These are phyloP conservation scores for Cutaneotrichosporon curvatum DNA, from an alignment of 1,284 basidiomycete genomes.

Conservation along the genomic window DNA sequence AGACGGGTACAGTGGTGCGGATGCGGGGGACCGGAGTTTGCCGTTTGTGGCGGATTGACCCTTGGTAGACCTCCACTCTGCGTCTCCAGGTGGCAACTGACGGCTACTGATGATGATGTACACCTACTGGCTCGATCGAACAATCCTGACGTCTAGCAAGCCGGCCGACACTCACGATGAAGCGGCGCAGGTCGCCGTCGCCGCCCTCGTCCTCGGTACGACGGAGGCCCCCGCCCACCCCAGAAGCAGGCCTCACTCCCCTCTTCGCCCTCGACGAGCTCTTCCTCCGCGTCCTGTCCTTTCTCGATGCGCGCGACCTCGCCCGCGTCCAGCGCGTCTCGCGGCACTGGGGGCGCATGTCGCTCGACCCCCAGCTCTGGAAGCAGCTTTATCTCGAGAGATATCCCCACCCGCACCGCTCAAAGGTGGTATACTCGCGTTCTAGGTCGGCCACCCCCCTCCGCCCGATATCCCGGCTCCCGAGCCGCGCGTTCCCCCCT, in stretches of 20 bases:
- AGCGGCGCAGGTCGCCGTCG: neutral
- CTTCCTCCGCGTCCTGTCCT: constrained; percentile 42
- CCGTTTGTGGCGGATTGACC: too few relatives aligned
- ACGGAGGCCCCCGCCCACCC: too few relatives aligned
- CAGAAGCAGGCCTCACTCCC: constrained; percentile 15
- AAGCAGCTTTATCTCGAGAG: constrained; percentile 39
- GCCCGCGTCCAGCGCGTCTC: constrained; percentile 36
- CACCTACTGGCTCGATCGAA: too few relatives aligned
- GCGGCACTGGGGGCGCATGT: constrained; percentile 38
- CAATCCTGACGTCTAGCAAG: too few relatives aligned
- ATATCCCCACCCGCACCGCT: constrained; percentile 40
- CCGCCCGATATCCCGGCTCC: constrained; percentile 35
- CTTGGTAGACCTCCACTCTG: too few relatives aligned
- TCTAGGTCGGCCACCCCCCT: constrained; percentile 11
- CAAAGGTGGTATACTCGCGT: neutral
- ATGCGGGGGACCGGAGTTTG: neutral
- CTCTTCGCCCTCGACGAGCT: constrained; percentile 43
- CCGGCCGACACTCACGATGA: too few relatives aligned
- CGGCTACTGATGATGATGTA: too few relatives aligned
- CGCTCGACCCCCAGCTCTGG: constrained; percentile 43
- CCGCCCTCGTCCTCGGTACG: too few relatives aligned
- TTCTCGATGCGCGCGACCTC: constrained; percentile 33
- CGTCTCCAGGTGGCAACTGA: too few relatives aligned
- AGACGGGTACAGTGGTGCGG: neutral
- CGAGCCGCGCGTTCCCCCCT: constrained; percentile 41